A percentile compares a stretch with the other conserved stretches of the same genome.
These are phyloP conservation scores for Pyrenophora teres DNA, from an alignment of 2,329 filamentous ascomycete genomes.

Conservation along the genomic window DNA sequence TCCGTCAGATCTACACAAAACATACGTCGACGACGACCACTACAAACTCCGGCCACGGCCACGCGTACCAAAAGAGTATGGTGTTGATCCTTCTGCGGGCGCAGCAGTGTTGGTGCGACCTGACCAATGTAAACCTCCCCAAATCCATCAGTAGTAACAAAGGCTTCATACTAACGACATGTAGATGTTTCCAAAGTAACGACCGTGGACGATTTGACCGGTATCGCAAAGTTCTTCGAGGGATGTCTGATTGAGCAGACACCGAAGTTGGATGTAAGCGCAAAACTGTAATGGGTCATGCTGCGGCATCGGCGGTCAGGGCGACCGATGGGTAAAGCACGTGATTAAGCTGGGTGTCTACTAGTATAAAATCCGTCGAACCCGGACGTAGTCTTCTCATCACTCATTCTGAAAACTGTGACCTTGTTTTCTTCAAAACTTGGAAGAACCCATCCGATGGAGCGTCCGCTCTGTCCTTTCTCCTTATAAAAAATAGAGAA, in stretches of 20 bases:
- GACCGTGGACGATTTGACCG: conserved; percentile 24
- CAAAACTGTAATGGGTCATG: not conserved
- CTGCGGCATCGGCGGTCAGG: no score
- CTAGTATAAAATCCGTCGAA: no score
- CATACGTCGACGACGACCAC: conserved; percentile 62
- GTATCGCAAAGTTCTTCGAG: conserved; percentile 29
- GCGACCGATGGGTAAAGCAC: no score
- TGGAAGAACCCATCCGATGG: no score
- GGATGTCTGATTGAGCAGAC: conserved; percentile 17
- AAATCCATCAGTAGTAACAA: not conserved
- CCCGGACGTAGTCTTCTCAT: no score
- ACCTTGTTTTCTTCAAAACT: no score
- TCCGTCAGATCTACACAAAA: conserved; percentile 60
- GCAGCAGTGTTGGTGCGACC: conserved; percentile 61
- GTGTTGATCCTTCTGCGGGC: conserved; percentile 49
- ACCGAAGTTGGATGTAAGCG: not conserved
- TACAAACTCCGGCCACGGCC: conserved; percentile 63
- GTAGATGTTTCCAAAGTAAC: conserved; percentile 39
- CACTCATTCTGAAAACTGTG: no score
- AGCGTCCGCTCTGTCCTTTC: no score
- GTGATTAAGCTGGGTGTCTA: no score
- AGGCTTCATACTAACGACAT: conserved; percentile 5
- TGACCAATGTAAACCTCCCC: conserved; percentile 53
- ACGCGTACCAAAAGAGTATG: conserved; percentile 61
- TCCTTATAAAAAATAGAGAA: no score